Evolutionary conservation across 768 basidiomycete species (phyloP).

Genomic region (Peribolospora baueri): DNA sequence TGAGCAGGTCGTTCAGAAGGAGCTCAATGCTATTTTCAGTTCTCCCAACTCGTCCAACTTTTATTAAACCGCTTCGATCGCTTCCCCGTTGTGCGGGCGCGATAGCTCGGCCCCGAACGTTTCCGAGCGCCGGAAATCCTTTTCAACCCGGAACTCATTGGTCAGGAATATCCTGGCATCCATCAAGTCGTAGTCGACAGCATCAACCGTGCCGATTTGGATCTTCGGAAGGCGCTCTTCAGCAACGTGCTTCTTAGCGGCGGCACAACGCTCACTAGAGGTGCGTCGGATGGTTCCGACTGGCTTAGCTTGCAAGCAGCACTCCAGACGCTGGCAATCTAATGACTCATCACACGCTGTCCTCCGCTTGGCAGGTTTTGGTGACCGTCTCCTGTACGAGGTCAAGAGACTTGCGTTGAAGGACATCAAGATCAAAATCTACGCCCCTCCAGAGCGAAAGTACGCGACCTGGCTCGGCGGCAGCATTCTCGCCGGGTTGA

Average conservation of each 20-base stretch:
- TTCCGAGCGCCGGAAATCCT: conserved; percentile 93
- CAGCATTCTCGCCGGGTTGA: conserved; percentile 81
- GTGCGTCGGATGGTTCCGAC: conserved; percentile 23
- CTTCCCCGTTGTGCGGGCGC: not conserved
- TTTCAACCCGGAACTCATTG: conserved; percentile 91
- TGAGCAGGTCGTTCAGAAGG: conserved; percentile 18
- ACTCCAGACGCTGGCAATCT: not conserved
- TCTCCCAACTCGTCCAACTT: not conserved
- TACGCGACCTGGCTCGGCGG: conserved; percentile 66
- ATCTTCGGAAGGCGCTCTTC: conserved; percentile 80
- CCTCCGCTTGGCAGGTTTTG: conserved; percentile 40
- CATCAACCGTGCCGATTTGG: conserved; percentile 83
- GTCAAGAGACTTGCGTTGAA: conserved; percentile 86
- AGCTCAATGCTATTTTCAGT: not conserved
- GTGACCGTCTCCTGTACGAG: conserved; percentile 84
- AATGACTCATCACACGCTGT: not conserved
- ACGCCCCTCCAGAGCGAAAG: conserved; percentile 96
- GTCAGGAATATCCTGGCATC: conserved; percentile 85
- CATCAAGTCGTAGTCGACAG: conserved; percentile 98
- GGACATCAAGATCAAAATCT: conserved; percentile 96
- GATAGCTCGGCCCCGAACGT: conserved; percentile 72
- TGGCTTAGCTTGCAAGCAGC: not conserved
- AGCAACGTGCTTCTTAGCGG: conserved; percentile 93
- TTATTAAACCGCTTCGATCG: conserved; percentile 5
- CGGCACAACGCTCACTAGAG: conserved; percentile 83